phyloP scores from a whole-genome alignment of 495 filamentous ascomycete genomes.

The Lophiotrema nucula region DNA sequence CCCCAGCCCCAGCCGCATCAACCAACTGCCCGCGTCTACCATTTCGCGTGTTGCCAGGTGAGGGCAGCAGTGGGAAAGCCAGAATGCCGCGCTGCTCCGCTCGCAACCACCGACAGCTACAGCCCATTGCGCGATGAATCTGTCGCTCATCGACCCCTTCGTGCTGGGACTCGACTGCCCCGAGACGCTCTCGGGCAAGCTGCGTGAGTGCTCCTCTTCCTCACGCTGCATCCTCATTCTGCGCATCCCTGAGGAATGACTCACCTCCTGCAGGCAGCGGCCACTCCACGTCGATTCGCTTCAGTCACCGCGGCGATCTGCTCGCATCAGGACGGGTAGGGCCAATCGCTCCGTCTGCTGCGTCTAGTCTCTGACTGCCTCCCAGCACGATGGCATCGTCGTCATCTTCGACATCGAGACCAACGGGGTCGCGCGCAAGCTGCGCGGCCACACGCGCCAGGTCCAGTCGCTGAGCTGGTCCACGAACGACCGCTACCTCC shows the following conservation, averaged over 20 bases:
- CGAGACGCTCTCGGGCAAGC: conserved; percentile 78
- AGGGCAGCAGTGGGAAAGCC: too few relatives aligned
- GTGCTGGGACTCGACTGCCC: conserved; percentile 93
- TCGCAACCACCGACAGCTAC: too few relatives aligned
- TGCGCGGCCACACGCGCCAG: conserved; percentile 85
- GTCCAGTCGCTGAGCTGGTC: conserved; percentile 94
- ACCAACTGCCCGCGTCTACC: too few relatives aligned
- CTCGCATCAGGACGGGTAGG: conserved; percentile 84
- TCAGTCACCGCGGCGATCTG: conserved; percentile 90
- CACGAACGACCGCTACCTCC: conserved; percentile 83
- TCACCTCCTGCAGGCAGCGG: conserved; percentile 52
- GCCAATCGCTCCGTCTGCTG: conserved; percentile 5
- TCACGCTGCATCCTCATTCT: neutral
- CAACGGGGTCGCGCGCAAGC: conserved; percentile 88
- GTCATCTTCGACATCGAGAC: conserved; percentile 97
- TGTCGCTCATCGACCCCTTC: conserved; percentile 75
- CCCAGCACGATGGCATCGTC: conserved; percentile 79
- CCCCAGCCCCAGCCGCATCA: too few relatives aligned
- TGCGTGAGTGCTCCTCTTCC: conserved; percentile 59
- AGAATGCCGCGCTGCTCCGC: too few relatives aligned
- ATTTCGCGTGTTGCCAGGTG: too few relatives aligned
- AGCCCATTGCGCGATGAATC: conserved; percentile 59
- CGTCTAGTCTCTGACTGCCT: neutral
- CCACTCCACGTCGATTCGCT: conserved; percentile 71
- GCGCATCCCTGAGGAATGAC: conserved; percentile 18